These are phyloP conservation scores for Mallotus repandus DNA, from an alignment of 441 rosid genomes.

Conservation along the genomic window DNA sequence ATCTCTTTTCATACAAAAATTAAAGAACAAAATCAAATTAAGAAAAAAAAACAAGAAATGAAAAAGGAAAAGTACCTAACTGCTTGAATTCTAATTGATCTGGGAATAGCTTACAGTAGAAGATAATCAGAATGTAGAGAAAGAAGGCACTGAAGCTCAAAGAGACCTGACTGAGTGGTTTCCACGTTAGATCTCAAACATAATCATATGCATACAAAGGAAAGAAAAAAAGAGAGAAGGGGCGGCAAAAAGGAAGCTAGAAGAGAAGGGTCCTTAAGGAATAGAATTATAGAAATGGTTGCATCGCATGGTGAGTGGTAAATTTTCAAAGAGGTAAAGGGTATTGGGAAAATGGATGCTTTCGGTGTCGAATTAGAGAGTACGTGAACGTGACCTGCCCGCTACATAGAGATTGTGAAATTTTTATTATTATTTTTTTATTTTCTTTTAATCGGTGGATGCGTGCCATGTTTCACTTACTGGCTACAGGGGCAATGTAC, in stretches of 20 bases:
- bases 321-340: background rate
- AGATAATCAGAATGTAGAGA: background rate
- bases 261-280: background rate
- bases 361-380: constrained; percentile 4
- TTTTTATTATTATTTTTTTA: background rate
- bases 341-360: background rate
- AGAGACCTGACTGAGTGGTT: background rate
- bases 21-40: background rate
- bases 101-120: background rate
- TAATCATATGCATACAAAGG: background rate
- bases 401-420: background rate
- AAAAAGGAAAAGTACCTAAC: background rate
- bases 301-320: background rate
- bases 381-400: constrained; percentile 17
- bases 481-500: no score
- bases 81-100: constrained; percentile 11
- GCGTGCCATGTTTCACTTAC: background rate
- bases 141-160: background rate
- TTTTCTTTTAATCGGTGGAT: background rate
- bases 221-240: background rate
- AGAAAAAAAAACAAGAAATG: background rate
- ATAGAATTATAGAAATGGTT: no score
- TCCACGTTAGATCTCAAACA: constrained; percentile 2
- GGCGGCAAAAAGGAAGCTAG: background rate
- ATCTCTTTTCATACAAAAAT: no score